Percentiles rank a stretch among this genome's conserved stretches.
Conservation (phyloP, 495 filamentous ascomycete species). For the Penicillium chermesinum region DNA sequence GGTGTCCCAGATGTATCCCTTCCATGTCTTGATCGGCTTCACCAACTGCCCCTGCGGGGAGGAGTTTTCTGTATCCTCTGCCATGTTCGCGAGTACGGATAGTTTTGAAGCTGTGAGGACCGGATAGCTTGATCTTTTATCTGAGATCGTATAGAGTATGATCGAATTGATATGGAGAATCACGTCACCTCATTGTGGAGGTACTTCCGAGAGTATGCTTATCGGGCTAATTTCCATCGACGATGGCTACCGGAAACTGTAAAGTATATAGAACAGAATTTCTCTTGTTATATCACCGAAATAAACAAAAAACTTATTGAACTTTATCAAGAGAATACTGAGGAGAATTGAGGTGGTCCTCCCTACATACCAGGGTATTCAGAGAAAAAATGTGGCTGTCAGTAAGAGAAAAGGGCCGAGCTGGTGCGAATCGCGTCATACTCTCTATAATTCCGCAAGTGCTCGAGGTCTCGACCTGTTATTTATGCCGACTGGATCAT, state of each 20-base stretch:
- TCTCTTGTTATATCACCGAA: too few species aligned
- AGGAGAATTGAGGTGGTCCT: too few species aligned
- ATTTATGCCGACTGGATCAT: not conserved
- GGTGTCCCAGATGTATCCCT: slow-evolving; percentile 47
- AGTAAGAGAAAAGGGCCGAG: not conserved
- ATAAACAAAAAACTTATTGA: too few species aligned
- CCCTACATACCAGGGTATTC: too few species aligned
- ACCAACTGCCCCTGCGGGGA: not conserved
- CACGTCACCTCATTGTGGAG: slow-evolving; percentile 1
- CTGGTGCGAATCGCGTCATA: not conserved
- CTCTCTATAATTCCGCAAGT: not conserved
- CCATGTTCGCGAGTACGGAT: not conserved
- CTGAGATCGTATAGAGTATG: not conserved
- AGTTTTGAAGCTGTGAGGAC: not conserved
- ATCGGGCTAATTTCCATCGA: not conserved
- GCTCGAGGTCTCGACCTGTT: not conserved
- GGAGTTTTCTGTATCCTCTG: slow-evolving; percentile 1
- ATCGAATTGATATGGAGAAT: slow-evolving; percentile 1
- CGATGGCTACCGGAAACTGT: too few species aligned
- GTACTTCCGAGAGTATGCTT: not conserved
- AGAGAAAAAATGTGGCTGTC: not conserved
- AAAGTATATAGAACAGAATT: too few species aligned
- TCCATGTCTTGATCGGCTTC: slow-evolving; percentile 18
- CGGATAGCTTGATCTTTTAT: not conserved
- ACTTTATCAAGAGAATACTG: too few species aligned